A percentile compares a stretch with the other conserved stretches of the same genome.
Conservation (phyloP, 331 rosid species). For the Rhamnella rubrinervis region DNA sequence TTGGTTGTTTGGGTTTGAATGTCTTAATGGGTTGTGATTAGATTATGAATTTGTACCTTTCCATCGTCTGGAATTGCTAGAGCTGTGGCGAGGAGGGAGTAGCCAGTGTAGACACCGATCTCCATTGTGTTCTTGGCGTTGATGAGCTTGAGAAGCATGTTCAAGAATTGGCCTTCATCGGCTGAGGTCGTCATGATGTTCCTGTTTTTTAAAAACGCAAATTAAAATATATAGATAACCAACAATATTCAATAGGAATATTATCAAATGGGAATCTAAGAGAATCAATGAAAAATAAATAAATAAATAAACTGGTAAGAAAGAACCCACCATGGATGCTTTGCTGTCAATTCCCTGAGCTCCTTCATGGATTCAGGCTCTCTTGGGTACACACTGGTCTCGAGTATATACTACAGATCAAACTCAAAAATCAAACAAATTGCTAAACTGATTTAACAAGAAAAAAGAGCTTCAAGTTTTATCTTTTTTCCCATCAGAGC, state of each 20-base stretch:
- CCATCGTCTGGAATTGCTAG: conserved; percentile 93
- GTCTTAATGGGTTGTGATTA: background rate
- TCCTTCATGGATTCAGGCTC: conserved; percentile 93
- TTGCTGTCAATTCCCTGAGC: conserved; percentile 85
- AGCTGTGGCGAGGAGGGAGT: conserved; percentile 94
- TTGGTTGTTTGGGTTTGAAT: background rate
- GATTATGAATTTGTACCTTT: conserved; percentile 40
- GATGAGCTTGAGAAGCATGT: conserved; percentile 82
- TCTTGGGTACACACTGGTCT: conserved; percentile 93
- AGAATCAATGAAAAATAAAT: background rate
- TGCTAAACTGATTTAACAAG: background rate
- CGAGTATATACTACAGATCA: conserved; percentile 65
- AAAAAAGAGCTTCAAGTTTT: background rate
- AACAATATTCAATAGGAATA: background rate
- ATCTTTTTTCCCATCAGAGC: background rate
- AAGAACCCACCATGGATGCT: conserved; percentile 74
- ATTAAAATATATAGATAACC: background rate
- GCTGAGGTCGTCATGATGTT: conserved; percentile 95
- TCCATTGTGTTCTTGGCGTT: conserved; percentile 97
- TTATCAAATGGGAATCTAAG: background rate
- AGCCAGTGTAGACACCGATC: conserved; percentile 96
- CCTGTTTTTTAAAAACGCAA: conserved; percentile 42
- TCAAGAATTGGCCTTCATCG: conserved; percentile 91
- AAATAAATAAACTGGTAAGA: background rate
- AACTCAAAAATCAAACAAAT: conserved; percentile 7